Conservation (phyloP, 2,329 filamentous ascomycete genomes). For the Alternaria sp. region DNA sequence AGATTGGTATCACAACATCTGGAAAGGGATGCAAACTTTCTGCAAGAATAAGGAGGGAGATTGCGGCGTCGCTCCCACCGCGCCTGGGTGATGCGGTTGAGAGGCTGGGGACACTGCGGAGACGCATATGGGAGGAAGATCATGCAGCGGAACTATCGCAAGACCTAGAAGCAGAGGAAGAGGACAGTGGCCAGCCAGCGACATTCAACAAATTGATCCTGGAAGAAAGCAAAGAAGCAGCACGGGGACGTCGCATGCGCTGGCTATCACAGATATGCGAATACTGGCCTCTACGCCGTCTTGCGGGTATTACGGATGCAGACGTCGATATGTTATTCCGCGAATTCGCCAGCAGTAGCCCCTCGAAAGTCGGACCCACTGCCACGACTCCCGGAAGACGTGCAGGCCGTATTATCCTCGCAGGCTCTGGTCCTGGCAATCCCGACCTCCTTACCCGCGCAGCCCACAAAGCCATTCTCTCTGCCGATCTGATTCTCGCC, state of each 20-base stretch:
- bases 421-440: conserved; percentile 91
- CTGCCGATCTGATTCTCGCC: conserved; percentile 80
- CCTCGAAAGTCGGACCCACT: conserved; percentile 39
- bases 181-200: conserved; percentile 77
- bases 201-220: conserved; percentile 84
- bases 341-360: conserved; percentile 66
- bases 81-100: conserved; percentile 80
- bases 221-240: conserved; percentile 75
- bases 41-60: conserved; percentile 85
- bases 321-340: conserved; percentile 81
- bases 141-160: conserved; percentile 60
- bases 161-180: conserved; percentile 60
- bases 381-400: conserved; percentile 28
- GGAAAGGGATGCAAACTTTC: conserved; percentile 94
- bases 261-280: conserved; percentile 98
- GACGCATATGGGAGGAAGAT: conserved; percentile 54
- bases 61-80: conserved; percentile 78
- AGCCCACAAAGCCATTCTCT: conserved; percentile 77
- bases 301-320: conserved; percentile 79
- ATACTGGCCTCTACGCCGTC: conserved; percentile 90
- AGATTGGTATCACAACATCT: conserved; percentile 95
- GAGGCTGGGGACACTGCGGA: conserved; percentile 68
- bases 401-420: conserved; percentile 80
- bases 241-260: conserved; percentile 82
- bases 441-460: conserved; percentile 88